Evolutionary conservation across 1,284 basidiomycete genomes (phyloP).

Genomic region (Bondarzewia mesenterica): DNA sequence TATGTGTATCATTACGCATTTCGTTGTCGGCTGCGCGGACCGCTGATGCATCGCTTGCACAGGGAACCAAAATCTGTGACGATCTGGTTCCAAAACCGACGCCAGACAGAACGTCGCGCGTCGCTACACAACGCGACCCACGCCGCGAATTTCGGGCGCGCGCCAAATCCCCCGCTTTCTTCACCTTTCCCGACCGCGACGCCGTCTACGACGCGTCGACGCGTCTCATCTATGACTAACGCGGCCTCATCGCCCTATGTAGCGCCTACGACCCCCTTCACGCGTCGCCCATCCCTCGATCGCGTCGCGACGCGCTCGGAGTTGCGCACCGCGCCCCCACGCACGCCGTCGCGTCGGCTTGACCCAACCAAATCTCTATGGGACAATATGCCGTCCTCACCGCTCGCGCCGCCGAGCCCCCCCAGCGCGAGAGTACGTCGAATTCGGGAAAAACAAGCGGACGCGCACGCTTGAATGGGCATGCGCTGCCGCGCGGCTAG

Average conservation of each 20-base stretch:
- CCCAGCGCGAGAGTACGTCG: slow-evolving; percentile 35
- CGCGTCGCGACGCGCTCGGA: slow-evolving; percentile 31
- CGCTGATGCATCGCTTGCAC: slow-evolving; percentile 2
- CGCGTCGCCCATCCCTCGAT: slow-evolving; percentile 42
- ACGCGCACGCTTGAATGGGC: slow-evolving; percentile 64
- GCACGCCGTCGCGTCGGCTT: slow-evolving; percentile 9
- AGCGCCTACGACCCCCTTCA: slow-evolving; percentile 15
- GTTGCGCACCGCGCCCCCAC: slow-evolving; percentile 10
- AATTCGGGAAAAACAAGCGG: slow-evolving; percentile 31
- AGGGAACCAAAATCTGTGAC: slow-evolving; percentile 74
- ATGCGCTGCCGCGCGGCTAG: slow-evolving; percentile 48
- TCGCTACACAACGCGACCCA: slow-evolving; percentile 36
- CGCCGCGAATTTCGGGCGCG: slow-evolving; percentile 11
- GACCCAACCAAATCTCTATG: slow-evolving; percentile 28
- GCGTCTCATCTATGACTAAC: slow-evolving; percentile 15
- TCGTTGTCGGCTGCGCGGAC: no score
- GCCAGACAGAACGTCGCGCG: slow-evolving; percentile 63
- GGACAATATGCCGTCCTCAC: slow-evolving; percentile 70
- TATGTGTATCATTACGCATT: no score
- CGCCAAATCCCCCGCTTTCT: slow-evolving; percentile 18
- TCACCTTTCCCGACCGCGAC: slow-evolving; percentile 19
- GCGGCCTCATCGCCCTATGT: slow-evolving; percentile 18
- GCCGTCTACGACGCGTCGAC: slow-evolving; percentile 7
- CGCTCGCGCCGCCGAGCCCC: slow-evolving; percentile 40
- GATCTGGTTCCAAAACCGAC: slow-evolving; percentile 79